phyloP scores from a whole-genome alignment of 164 flowering plant genomes.

The Nymphaea thermarum region DNA sequence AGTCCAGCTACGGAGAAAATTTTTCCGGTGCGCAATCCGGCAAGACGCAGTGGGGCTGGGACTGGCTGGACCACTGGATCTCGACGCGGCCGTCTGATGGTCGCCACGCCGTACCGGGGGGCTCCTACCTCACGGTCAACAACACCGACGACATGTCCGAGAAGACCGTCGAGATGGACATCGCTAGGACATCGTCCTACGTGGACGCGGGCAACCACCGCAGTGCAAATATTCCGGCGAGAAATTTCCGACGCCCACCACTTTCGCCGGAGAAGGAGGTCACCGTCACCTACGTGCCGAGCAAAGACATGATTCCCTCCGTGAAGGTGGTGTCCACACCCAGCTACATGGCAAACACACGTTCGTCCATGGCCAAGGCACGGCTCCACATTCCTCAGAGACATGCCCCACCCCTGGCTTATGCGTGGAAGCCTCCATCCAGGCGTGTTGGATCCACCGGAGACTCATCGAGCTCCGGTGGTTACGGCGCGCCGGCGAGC shows the following conservation, averaged over 20 bases:
- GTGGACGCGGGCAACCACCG: background rate
- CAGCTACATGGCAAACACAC: slow-evolving; percentile 89
- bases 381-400: slow-evolving; percentile 25
- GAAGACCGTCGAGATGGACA: slow-evolving; percentile 81
- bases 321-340: slow-evolving; percentile 26
- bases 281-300: background rate
- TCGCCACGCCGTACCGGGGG: slow-evolving; percentile 15
- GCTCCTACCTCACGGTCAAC: slow-evolving; percentile 27
- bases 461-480: slow-evolving; percentile 68
- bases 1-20: slow-evolving; percentile 7
- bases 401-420: slow-evolving; percentile 15
- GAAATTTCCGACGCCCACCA: background rate
- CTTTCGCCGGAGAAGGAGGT: background rate
- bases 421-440: slow-evolving; percentile 48
- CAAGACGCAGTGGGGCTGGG: slow-evolving; percentile 75
- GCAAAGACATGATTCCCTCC: background rate
- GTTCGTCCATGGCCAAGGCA: slow-evolving; percentile 80
- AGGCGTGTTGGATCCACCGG: slow-evolving; percentile 19
- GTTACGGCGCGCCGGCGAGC: slow-evolving; percentile 15
- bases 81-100: slow-evolving; percentile 49
- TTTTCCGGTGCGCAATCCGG: slow-evolving; percentile 19
- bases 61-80: slow-evolving; percentile 95
- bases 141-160: slow-evolving; percentile 59
- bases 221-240: background rate
- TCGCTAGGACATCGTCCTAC: slow-evolving; percentile 14